phyloP scores from a whole-genome alignment of 2,329 filamentous ascomycete genomes.

The Ceratocystis diversiconidia region DNA sequence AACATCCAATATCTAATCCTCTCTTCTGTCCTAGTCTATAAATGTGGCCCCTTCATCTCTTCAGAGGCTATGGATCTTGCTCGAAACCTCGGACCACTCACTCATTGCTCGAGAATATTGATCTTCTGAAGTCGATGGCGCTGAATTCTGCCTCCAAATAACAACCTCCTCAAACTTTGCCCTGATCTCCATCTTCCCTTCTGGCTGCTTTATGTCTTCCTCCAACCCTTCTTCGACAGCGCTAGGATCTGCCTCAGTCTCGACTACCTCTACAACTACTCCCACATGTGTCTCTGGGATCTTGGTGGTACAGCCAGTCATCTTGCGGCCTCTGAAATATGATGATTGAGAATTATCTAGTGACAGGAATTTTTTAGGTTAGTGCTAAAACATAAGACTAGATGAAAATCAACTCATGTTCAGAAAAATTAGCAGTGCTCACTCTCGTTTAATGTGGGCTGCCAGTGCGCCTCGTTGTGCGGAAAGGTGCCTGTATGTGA shows the following conservation, averaged over 20 bases:
- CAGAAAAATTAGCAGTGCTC: neutral
- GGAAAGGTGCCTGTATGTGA: conserved; percentile 62
- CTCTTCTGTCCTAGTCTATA: neutral
- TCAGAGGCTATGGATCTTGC: conserved; percentile 27
- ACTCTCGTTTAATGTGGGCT: conserved; percentile 27
- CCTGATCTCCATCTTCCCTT: conserved; percentile 45
- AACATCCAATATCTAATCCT: neutral
- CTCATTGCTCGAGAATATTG: conserved; percentile 58
- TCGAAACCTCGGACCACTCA: conserved; percentile 67
- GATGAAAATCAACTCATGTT: neutral
- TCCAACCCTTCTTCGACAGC: conserved; percentile 20
- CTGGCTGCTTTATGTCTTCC: conserved; percentile 31
- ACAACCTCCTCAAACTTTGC: conserved; percentile 60
- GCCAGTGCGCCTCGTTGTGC: conserved; percentile 55
- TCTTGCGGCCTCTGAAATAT: conserved; percentile 68
- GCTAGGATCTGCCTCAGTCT: conserved; percentile 23
- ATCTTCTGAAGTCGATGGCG: conserved; percentile 45
- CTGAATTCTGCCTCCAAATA: conserved; percentile 70
- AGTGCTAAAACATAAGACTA: neutral
- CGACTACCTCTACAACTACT: conserved; percentile 38
- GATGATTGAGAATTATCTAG: conserved; percentile 40
- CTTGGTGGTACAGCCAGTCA: conserved; percentile 51
- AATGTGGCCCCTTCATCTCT: conserved; percentile 27
- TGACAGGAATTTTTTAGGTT: neutral
- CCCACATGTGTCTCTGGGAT: conserved; percentile 62